Evolutionary conservation across 2,329 filamentous ascomycete genomes (phyloP).

Genomic region (Hypoxylon sp.): DNA sequence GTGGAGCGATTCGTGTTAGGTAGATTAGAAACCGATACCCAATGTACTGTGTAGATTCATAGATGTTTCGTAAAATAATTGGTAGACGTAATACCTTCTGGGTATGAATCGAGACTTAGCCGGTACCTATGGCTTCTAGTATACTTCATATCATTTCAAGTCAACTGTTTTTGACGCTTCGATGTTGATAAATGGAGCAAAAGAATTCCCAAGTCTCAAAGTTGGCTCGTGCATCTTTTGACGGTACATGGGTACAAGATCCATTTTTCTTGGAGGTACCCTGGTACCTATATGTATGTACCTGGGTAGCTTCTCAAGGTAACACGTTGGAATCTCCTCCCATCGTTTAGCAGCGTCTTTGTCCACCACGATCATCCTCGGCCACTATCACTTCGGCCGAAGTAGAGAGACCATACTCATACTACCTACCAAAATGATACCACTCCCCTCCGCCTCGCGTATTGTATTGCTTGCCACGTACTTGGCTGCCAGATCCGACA

Average conservation of each 20-base stretch:
- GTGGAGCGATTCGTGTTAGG: not conserved
- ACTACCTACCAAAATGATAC: conserved; percentile 49
- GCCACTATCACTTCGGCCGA: not conserved
- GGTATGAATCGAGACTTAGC: not conserved
- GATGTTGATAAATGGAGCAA: too few species aligned
- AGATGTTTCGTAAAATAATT: not conserved
- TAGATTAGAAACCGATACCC: too few species aligned
- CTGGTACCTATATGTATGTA: too few species aligned
- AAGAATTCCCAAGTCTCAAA: too few species aligned
- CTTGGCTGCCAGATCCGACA: conserved; percentile 73
- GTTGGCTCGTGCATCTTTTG: not conserved
- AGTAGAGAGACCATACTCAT: conserved; percentile 18
- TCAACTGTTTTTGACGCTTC: too few species aligned
- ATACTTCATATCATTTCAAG: too few species aligned
- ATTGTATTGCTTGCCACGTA: conserved; percentile 79
- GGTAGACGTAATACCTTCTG: not conserved
- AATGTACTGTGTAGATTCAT: not conserved
- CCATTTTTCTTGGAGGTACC: not conserved
- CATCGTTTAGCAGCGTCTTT: not conserved
- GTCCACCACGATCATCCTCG: conserved; percentile 1
- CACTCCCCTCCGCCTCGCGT: conserved; percentile 72
- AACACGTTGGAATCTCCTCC: conserved; percentile 2
- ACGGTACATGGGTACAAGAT: not conserved
- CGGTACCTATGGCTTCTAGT: too few species aligned
- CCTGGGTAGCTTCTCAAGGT: not conserved